Base-by-base conservation (phyloP, 805 yeast genomes). In the Candida rishiriensis region DNA sequence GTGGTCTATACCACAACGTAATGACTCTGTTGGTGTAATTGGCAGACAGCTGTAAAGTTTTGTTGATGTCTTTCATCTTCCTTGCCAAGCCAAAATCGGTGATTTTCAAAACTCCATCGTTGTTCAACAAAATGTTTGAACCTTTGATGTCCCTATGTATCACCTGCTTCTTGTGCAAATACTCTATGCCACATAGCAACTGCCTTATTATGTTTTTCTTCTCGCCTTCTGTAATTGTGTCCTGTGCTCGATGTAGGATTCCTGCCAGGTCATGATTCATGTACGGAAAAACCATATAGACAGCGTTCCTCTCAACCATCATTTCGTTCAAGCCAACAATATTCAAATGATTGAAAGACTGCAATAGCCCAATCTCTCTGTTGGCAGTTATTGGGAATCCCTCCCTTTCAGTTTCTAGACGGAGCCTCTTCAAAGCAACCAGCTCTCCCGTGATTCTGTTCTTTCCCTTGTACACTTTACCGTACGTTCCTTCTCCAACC, bases 401-500 rank as follows among this genome's bases (percentile, higher is more conserved):
- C 59, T 93, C 99, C 39, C 88, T 73, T 61, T 91, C 98, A 8
- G 80, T 67, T 59, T 93, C 97, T 56, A 93, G 72, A 48, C 97
- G 67, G 37, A 93, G 70, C 52, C 83, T 76, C 61, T 93, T 93
- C 57, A 93, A 69, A 1, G 99, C 99, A n/a, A 89, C 93, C 51
- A 75, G 68, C 46, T 77, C 80, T 2, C 78, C 73, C 0, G 96
- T 87, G 5, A 78, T 68, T 13, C 67, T 66, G 60, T 93, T 89
- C 39, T 70, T 72, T 0, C 97, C 96, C 59, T 89, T 88, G 68
- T 85, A 89, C 16, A 93, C 99, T 61, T 88, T 89, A 15, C 99
- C 99, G 63, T 93, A 93, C 0, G 98, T 93, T 10, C 99, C 99
- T 65, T 93, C 98, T n/a, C 99, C 99, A 5, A 93, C 98, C 60